Percentiles rank a stretch among this genome's conserved stretches.
phyloP scores from a whole-genome alignment of 331 rosid species.

The Prunus yedoensis region DNA sequence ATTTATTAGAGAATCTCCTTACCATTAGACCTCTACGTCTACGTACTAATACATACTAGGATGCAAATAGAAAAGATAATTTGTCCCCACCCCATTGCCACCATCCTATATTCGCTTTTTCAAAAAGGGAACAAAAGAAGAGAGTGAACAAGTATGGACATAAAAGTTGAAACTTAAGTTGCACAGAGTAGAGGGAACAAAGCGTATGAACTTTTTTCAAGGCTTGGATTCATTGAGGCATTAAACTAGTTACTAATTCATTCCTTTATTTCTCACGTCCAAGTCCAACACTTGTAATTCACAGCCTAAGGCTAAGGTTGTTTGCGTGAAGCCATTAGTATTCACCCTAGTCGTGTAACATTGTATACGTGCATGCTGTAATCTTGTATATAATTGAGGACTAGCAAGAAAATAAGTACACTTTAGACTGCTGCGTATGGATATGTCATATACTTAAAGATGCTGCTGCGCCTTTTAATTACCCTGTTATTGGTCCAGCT shows the following conservation, averaged over 20 bases:
- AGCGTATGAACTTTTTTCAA: constrained; percentile 58
- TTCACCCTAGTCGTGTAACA: background rate
- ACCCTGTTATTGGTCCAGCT: too few species aligned
- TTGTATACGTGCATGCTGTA: background rate
- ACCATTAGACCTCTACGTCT: too few species aligned
- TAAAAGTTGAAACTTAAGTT: constrained; percentile 47
- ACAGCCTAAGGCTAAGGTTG: background rate
- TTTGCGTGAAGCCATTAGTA: background rate
- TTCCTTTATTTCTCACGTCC: background rate
- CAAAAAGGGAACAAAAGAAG: constrained; percentile 24
- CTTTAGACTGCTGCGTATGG: too few species aligned
- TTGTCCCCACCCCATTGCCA: constrained; percentile 51
- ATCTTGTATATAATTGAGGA: background rate
- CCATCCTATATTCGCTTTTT: constrained; percentile 26
- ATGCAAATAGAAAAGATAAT: constrained; percentile 8
- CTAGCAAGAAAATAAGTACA: background rate
- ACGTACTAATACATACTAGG: background rate
- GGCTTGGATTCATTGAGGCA: constrained; percentile 9
- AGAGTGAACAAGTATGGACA: constrained; percentile 15
- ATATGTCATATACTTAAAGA: too few species aligned
- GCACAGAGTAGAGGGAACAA: constrained; percentile 54
- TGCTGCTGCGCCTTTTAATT: too few species aligned
- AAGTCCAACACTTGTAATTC: background rate
- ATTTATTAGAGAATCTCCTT: background rate
- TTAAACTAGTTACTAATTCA: background rate